Base-by-base conservation (phyloP, 2,329 filamentous ascomycete genomes). In the Knufia petricola region DNA sequence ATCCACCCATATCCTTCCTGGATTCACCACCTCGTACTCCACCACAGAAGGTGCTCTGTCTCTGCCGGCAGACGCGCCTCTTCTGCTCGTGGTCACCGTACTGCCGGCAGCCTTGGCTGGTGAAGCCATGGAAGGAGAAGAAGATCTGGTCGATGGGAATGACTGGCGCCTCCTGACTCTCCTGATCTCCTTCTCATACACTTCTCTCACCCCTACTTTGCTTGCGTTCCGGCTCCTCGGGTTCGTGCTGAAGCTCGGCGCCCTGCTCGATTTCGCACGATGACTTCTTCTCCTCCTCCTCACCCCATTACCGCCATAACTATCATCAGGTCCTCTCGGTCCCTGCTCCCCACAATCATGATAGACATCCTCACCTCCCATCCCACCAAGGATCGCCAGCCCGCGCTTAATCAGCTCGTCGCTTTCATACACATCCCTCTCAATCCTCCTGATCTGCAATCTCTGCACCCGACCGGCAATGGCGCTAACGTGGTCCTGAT, bases 361-460 rank as follows among this genome's bases (percentile, higher is more conserved):
- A 13, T 42, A 36, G 37, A 39, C 28, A 19, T 47, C 46, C 30
- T 37, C 37, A 15, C 37, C 39, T 7, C 23, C 24, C 23, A 44
- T 34, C 6, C 45, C 31, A 10, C 49, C 37, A 3, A 53, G 13
- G 10, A 41, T 45, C 23, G 36, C 36, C 20, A 52, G 43, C 19
- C 49, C 52, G 12, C 51, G 46, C 46, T 49, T 57, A 6, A 55
- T 48, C 9, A 58, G 45, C 30, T 51, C 53, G 19, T 54, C 50
- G 3, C 46, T 46, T 34, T 58, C 56, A 28, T 52, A 54, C 8
- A 49, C 42, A 15, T 57, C 53, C 37, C 52, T 39, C 34, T 58
- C 54, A 12, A 58, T 55, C 28, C 56, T 50, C 21, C 53, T 49
- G 24, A 58, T 57, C 41, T 56, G 56, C 10, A 58, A 39, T 17